Evolutionary conservation across 768 basidiomycete species (phyloP), one percentile per base, ranked within the genome.

Genomic region (Suillus brevipes): DNA sequence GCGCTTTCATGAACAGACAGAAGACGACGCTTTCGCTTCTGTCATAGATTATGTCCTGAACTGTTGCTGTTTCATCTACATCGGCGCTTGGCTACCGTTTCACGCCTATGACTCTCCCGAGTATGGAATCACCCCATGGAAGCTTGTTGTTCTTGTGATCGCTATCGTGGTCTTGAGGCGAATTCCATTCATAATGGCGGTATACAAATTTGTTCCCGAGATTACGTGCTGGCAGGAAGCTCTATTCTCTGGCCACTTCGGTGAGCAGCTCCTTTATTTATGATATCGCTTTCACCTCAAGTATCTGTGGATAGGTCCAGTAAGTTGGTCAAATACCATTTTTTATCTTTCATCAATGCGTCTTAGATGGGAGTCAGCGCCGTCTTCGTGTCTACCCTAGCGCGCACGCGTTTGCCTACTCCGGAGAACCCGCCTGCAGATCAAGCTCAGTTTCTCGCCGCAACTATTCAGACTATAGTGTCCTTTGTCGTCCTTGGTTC

Each of bases 231-330:
- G 94, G 88, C 82, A 85, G 53, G 94, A 98, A 77, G 96, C 97
- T 0, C 67, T 95, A 6, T 97, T 99, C 73, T 87, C 85, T 6
- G 97, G 97, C 3, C 95, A 97, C 80, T 98, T 97, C 73, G 95
- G 90, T 87, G 70, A 16, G 72, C 43, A 16, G 55, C 77, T 73
- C 12, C 37, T 47, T 38, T 23, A 23, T 38, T 7, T 5, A 31
- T 64, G 23, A 38, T 53, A 9, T 60, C 6, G 20, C 10, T 42
- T 57, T 45, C 31, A 59, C 47, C 12, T 40, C 25, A 31, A 42
- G 7, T 63, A 50, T 49, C 66, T 16, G 28, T 49, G 42, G 38
- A 60, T 64, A 87, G 87, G 87, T 52, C 87, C 87, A 60, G 87
- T 87, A 66, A 70, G 85, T 78, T 25, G 34, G 16, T 57, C 4